Evolutionary conservation across 768 basidiomycete species (phyloP).

Genomic region (Tremella fuciformis): DNA sequence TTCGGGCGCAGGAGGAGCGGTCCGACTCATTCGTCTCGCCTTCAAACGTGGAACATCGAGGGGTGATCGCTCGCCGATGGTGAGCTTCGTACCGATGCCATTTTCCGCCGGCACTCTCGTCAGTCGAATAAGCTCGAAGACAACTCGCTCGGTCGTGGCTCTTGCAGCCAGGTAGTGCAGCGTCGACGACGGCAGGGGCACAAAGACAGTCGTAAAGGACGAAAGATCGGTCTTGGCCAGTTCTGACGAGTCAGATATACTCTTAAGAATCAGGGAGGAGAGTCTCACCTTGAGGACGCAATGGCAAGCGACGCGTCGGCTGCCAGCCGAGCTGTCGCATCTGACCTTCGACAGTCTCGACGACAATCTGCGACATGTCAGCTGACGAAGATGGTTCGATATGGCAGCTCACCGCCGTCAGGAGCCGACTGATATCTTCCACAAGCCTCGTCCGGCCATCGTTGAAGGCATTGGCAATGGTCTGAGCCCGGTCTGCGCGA

Average conservation of each 20-base stretch:
- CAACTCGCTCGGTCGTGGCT: constrained; percentile 71
- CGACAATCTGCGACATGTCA: constrained; percentile 63
- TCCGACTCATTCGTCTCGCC: constrained; percentile 17
- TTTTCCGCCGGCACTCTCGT: constrained; percentile 24
- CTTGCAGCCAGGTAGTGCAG: constrained; percentile 79
- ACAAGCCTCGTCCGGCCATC: constrained; percentile 64
- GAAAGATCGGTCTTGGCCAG: constrained; percentile 64
- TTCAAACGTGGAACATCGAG: constrained; percentile 35
- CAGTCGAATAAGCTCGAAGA: constrained; percentile 72
- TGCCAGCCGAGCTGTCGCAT: constrained; percentile 76
- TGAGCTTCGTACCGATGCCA: constrained; percentile 27
- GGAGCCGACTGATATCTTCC: constrained; percentile 61
- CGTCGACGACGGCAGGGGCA: constrained; percentile 27
- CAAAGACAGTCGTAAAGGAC: constrained; percentile 34
- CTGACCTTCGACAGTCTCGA: constrained; percentile 77
- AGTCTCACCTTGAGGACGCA: constrained; percentile 63
- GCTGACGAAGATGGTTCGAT: neutral
- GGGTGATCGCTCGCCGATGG: constrained; percentile 34
- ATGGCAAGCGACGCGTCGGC: constrained; percentile 67
- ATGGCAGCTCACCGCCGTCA: constrained; percentile 60
- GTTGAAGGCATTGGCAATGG: constrained; percentile 64
- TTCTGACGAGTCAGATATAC: constrained; percentile 56
- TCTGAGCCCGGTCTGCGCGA: constrained; percentile 64
- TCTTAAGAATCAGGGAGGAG: neutral
- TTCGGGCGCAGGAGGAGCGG: constrained; percentile 3